phyloP scores from a whole-genome alignment of 768 basidiomycete genomes.

The Suillus lakei region DNA sequence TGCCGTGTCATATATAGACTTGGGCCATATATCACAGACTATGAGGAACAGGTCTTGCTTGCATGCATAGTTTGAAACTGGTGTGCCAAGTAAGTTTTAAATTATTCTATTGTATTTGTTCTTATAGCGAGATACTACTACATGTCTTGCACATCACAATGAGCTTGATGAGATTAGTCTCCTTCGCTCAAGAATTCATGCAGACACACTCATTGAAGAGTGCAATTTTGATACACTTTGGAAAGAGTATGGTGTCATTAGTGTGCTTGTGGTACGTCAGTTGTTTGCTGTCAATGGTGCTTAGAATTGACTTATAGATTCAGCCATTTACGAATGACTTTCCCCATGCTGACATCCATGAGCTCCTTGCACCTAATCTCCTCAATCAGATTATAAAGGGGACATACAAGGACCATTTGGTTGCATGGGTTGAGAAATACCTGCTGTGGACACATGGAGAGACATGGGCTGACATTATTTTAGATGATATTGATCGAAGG shows the following conservation, averaged over 20 bases:
- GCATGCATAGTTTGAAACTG: slow-evolving; percentile 39
- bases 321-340: slow-evolving; percentile 18
- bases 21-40: slow-evolving; percentile 45
- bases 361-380: slow-evolving; percentile 41
- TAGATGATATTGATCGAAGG: slow-evolving; percentile 7
- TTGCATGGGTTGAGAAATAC: slow-evolving; percentile 15
- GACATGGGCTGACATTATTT: neutral
- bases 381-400: slow-evolving; percentile 29
- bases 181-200: slow-evolving; percentile 26
- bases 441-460: slow-evolving; percentile 1
- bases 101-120: slow-evolving; percentile 8
- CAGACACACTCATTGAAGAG: slow-evolving; percentile 27
- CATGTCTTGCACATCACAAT: slow-evolving; percentile 26
- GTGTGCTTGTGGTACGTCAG: slow-evolving; percentile 36
- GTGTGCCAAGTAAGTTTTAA: slow-evolving; percentile 37
- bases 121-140: slow-evolving; percentile 15
- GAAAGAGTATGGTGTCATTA: slow-evolving; percentile 39
- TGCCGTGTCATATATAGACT: slow-evolving; percentile 36
- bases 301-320: slow-evolving; percentile 4
- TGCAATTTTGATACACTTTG: slow-evolving; percentile 36
- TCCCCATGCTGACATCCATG: slow-evolving; percentile 31
- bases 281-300: neutral
- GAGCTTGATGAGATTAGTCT: slow-evolving; percentile 29
- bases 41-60: slow-evolving; percentile 42
- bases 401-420: slow-evolving; percentile 19